Base-by-base conservation (phyloP, 1,284 basidiomycete species). In the Anthracocystis panici-leucophaei region DNA sequence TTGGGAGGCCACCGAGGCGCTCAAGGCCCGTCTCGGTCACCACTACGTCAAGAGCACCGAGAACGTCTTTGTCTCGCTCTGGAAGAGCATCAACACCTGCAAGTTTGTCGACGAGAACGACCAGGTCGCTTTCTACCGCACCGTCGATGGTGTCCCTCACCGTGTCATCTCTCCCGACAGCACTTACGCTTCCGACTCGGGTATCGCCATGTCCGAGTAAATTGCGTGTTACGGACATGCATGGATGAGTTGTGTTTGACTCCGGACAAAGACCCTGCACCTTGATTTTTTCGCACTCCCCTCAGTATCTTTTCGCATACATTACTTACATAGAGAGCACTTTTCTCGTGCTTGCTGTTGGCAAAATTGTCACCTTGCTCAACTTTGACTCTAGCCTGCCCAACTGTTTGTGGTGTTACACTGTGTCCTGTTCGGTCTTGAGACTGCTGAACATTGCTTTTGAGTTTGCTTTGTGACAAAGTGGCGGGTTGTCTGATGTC, bases 1-100 rank as follows among this genome's bases (percentile, higher is more conserved):
- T 2, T 97, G 94, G 95, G 95, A 97, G 85, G 96, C 96, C 25
- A 91, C 92, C 40, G 90, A 91, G 80, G 94, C 94, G 12, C 89
- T 99, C 81, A 94, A 93, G 87, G 89, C 89, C 82, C 91, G 91
- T 82, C 89, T 98, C 55, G 90, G 88, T 53, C 84, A 85, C 52
- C 87, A 89, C 86, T 89, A 89, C 86, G 82, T 86, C 73, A 85
- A 82, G 73, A 86, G 85, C 42, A 83, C 87, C 57, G 88, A 89
- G 82, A 88, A 88, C 86, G 87, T 88, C 81, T 86, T 88, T 54
- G 77, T 86, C 40, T 84, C 87, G 20, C 86, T 89, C 68, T 89
- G 85, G 85, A 87, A 87, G 79, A 83, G 80, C 73, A 87, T 87
- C 82, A 79, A 87, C 57, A 82, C 86, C 49, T 89, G 89, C 82